Evolutionary conservation across 768 basidiomycete species (phyloP).

Genomic region (Royoungia palumana): DNA sequence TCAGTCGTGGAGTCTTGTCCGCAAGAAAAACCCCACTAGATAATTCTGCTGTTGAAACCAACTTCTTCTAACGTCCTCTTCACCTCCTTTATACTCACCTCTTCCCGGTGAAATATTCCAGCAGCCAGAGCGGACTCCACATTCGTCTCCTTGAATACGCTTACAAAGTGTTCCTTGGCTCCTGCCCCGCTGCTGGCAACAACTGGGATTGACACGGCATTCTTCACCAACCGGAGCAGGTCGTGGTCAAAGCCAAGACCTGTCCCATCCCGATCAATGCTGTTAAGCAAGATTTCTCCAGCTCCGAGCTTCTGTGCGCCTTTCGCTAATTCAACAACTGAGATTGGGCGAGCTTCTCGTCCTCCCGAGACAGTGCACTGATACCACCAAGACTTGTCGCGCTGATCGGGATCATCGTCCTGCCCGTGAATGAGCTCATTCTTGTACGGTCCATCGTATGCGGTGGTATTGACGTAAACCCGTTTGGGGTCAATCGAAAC

Average conservation of each 20-base stretch:
- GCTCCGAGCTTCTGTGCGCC: constrained; percentile 92
- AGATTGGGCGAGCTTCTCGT: constrained; percentile 75
- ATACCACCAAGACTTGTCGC: constrained; percentile 93
- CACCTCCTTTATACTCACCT: constrained; percentile 81
- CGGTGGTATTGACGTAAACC: constrained; percentile 65
- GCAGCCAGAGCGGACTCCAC: constrained; percentile 94
- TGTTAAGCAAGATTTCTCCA: constrained; percentile 92
- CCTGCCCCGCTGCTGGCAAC: constrained; percentile 96
- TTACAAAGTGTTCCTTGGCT: constrained; percentile 73
- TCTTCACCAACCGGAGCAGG: constrained; percentile 72
- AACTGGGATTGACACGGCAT: constrained; percentile 81
- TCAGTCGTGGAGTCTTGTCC: background rate
- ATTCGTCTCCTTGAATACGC: constrained; percentile 74
- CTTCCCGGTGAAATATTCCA: constrained; percentile 91
- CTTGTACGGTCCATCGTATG: constrained; percentile 67
- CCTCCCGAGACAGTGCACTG: constrained; percentile 97
- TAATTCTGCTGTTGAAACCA: constrained; percentile 47
- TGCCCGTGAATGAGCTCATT: constrained; percentile 54
- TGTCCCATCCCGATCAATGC: constrained; percentile 94
- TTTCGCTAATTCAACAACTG: constrained; percentile 85
- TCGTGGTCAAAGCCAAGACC: constrained; percentile 90
- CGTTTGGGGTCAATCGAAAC: constrained; percentile 94
- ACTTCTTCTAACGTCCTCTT: constrained; percentile 54
- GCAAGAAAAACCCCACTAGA: constrained; percentile 5
- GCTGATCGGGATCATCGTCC: constrained; percentile 48